Evolutionary conservation across 2,329 filamentous ascomycete genomes (phyloP).

Genomic region (Meredithiella fracta): DNA sequence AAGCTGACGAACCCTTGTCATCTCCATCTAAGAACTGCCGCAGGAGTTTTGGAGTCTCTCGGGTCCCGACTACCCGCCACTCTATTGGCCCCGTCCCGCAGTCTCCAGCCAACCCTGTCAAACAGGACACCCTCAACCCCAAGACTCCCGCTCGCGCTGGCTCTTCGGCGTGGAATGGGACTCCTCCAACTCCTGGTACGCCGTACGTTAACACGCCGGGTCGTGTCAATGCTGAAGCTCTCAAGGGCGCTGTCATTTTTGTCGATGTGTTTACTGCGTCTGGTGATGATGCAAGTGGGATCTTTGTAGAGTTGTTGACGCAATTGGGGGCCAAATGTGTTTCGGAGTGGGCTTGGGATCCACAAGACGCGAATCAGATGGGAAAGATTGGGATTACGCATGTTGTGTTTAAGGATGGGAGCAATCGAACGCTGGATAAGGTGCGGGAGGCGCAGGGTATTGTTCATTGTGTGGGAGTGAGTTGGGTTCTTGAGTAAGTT

Average conservation of each 20-base stretch:
- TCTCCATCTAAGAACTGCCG: constrained; percentile 30
- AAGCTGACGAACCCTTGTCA: constrained; percentile 42
- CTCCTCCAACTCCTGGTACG: constrained; percentile 20
- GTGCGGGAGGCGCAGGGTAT: constrained; percentile 54
- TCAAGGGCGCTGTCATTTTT: constrained; percentile 58
- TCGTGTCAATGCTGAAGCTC: constrained; percentile 29
- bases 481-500: constrained; percentile 79
- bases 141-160: constrained; percentile 25
- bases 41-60: constrained; percentile 14
- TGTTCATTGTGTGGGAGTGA: constrained; percentile 73
- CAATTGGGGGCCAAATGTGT: constrained; percentile 72
- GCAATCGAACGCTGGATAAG: constrained; percentile 64
- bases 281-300: constrained; percentile 62
- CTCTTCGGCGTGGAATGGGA: constrained; percentile 21
- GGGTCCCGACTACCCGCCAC: constrained; percentile 11
- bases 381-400: constrained; percentile 64
- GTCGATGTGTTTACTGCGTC: constrained; percentile 74
- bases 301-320: constrained; percentile 63
- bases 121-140: constrained; percentile 15
- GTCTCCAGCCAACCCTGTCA: constrained; percentile 13
- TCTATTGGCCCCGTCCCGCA: constrained; percentile 14
- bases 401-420: constrained; percentile 79
- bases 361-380: constrained; percentile 19
- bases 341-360: constrained; percentile 53
- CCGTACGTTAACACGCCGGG: constrained; percentile 31